Evolutionary conservation across 768 basidiomycete species (phyloP), one percentile per base, ranked within the genome.

Genomic region (Mycena belliarum): DNA sequence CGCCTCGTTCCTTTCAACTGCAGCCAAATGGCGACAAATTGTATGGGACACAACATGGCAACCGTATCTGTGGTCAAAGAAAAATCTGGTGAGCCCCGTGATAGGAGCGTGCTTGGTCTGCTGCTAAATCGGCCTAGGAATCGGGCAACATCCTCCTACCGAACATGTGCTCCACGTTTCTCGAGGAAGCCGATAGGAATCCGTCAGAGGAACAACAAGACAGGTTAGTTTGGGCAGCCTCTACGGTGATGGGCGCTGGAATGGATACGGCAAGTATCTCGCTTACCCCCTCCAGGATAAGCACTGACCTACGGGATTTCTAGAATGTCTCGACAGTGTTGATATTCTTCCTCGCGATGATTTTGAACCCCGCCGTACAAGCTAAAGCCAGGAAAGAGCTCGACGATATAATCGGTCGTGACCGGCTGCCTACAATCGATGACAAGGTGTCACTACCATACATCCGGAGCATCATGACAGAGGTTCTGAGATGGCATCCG

Each of bases 401-500:
- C 14, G 32, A 48, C 23, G 24, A 7, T 16, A 40, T 49, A 1
- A 43, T 65, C 14, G 64, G 64, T 0, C 29, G 6, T 9, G 49
- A 57, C 35, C 57, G 64, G 2, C 32, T 63, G 16, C 62, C 64
- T 2, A 47, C 44, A 0, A 41, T 64, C 21, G 15, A 35, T 1
- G 63, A 63, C 29, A 23, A 21, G 15, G 29, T 15, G 0, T 35
- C 41, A n/a, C 28, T 63, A 4, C 63, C 63, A 1, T 63, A 63
- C n/a, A 29, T 63, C 8, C 20, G 55, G 35, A 47, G 55, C 26
- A 18, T 55, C n/a, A 45, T 55, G 15, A 32, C 51, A 29, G 63
- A 63, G 24, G 44, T 52, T 10, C 26, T 61, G 16, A 43, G 69
- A 8, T 49, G 51, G 48, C 45, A 60, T 26, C 64, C 64, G 4